A percentile compares a stretch with the other conserved stretches of the same genome.
Evolutionary conservation across 2,329 filamentous ascomycete genomes (phyloP).

Genomic region (Geosmithia morbida): DNA sequence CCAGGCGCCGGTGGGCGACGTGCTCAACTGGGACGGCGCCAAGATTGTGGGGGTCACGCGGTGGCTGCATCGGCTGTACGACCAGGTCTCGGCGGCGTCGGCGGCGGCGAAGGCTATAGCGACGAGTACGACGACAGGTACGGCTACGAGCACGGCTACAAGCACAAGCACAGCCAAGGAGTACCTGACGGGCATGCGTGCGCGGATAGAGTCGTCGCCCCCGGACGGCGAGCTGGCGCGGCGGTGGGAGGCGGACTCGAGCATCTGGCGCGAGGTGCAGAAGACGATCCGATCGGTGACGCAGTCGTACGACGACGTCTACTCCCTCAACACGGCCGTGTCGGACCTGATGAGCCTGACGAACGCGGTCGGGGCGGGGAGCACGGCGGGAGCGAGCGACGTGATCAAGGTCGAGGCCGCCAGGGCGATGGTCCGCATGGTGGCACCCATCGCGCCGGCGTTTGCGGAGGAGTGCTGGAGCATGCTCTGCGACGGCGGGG

Average conservation of each 20-base stretch:
- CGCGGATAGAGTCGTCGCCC: slow-evolving; percentile 8
- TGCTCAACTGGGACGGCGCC: slow-evolving; percentile 75
- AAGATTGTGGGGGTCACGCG: slow-evolving; percentile 72
- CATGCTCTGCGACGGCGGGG: slow-evolving; percentile 22
- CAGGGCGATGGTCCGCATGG: slow-evolving; percentile 49
- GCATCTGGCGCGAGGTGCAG: slow-evolving; percentile 53
- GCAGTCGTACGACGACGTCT: slow-evolving; percentile 53
- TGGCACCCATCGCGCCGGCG: slow-evolving; percentile 68
- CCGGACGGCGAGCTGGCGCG: slow-evolving; percentile 15
- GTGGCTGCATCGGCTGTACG: slow-evolving; percentile 59
- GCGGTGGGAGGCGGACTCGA: slow-evolving; percentile 29
- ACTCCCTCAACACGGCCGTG: slow-evolving; percentile 69
- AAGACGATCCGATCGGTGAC: slow-evolving; percentile 53
- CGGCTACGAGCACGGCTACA: background rate
- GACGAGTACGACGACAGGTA: slow-evolving; percentile 3
- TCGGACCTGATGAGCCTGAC: slow-evolving; percentile 74
- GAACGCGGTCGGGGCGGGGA: slow-evolving; percentile 36
- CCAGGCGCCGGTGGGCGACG: slow-evolving; percentile 69
- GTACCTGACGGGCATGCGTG: slow-evolving; percentile 19
- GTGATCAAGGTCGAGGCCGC: slow-evolving; percentile 33
- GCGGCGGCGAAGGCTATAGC: slow-evolving; percentile 1
- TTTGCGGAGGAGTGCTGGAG: slow-evolving; percentile 74
- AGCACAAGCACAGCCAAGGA: slow-evolving; percentile 9
- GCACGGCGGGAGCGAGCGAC: slow-evolving; percentile 22
- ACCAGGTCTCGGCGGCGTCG: slow-evolving; percentile 27